Conservation (phyloP, 208 protist genomes). For the Phytomonas francai region DNA sequence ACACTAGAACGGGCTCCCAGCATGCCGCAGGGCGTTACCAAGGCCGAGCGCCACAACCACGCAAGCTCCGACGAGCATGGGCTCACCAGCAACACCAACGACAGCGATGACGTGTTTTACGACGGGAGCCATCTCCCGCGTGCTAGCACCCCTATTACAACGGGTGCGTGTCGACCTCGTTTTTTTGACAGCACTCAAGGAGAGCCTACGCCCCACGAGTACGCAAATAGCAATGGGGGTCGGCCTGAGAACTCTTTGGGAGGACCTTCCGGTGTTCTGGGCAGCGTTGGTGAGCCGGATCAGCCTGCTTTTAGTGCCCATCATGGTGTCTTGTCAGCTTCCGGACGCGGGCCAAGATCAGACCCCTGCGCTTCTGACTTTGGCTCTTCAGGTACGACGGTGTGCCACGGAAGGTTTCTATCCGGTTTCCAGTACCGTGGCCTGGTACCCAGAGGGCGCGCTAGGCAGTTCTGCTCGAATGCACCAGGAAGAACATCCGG, state of each 20-base stretch:
- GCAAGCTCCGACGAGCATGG: background rate
- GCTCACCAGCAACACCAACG: background rate
- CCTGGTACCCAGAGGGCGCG: background rate
- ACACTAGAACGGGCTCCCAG: background rate
- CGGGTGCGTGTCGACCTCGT: too few relatives aligned
- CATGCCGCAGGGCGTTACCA: background rate
- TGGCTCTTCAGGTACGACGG: background rate
- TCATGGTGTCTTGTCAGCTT: too few relatives aligned
- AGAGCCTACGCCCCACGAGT: background rate
- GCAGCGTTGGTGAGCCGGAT: too few relatives aligned
- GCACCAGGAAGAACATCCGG: too few relatives aligned
- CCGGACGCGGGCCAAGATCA: background rate
- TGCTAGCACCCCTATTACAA: too few relatives aligned
- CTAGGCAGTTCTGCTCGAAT: too few relatives aligned
- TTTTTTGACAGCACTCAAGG: too few relatives aligned
- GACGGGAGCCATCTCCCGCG: too few relatives aligned
- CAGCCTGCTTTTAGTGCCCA: too few relatives aligned
- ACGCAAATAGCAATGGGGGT: background rate
- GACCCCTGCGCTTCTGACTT: background rate
- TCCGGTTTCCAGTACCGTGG: background rate
- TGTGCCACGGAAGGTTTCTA: background rate
- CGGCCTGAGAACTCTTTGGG: background rate
- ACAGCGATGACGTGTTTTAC: background rate
- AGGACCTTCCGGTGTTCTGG: background rate
- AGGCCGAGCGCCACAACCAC: background rate